Percentiles rank a stretch among this genome's conserved stretches.
These are phyloP conservation scores for Salvia hispanica DNA, from an alignment of 257 asterid genomes.

Conservation along the genomic window DNA sequence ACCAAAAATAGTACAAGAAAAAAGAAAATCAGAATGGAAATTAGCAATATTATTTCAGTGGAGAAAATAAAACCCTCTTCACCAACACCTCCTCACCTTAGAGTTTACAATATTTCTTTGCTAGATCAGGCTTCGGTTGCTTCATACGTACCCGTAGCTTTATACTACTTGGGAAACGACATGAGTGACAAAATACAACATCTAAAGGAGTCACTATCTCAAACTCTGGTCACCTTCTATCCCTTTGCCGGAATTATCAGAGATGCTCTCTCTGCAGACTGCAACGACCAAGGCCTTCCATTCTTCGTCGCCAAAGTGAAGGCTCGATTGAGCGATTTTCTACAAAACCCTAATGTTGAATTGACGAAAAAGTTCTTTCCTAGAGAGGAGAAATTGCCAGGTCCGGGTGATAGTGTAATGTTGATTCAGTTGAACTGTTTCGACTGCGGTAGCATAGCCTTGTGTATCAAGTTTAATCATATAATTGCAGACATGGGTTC, in stretches of 20 bases:
- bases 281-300: too few species aligned
- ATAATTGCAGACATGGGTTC: slow-evolving; percentile 11
- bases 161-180: background rate
- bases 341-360: too few species aligned
- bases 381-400: background rate
- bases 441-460: slow-evolving; percentile 29
- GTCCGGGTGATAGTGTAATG: background rate
- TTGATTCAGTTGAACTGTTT: slow-evolving; percentile 29
- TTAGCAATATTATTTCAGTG: slow-evolving; percentile 3
- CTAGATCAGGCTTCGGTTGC: slow-evolving; percentile 9
- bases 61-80: too few species aligned
- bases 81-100: slow-evolving; percentile 25
- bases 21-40: slow-evolving; percentile 1
- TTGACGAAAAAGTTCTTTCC: background rate
- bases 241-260: too few species aligned
- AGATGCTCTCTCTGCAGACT: too few species aligned
- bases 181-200: background rate
- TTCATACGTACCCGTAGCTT: background rate
- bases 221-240: too few species aligned
- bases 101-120: slow-evolving; percentile 16
- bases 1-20: too few species aligned
- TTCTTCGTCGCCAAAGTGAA: too few species aligned
- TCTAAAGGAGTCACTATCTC: too few species aligned
- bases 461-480: slow-evolving; percentile 18
- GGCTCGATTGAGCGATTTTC: too few species aligned